phyloP scores from a whole-genome alignment of 2,329 filamentous ascomycete species.

The Furcasterigmium furcatum region DNA sequence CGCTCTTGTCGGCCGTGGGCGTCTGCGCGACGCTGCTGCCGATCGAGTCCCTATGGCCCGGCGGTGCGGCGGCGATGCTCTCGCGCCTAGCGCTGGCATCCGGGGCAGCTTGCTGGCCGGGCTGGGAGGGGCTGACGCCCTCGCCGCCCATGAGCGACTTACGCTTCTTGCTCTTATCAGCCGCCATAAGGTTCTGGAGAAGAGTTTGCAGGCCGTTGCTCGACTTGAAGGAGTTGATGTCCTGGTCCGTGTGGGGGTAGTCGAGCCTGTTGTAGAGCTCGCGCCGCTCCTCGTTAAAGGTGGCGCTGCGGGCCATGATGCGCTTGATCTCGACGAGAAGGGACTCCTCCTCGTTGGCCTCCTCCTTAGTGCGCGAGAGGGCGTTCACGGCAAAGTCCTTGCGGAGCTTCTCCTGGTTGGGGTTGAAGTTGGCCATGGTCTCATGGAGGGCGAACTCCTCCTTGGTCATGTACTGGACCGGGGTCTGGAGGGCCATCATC shows the following conservation, averaged over 20 bases:
- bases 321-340: conserved; percentile 87
- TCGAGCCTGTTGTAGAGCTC: conserved; percentile 87
- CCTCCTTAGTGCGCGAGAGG: conserved; percentile 76
- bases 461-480: conserved; percentile 81
- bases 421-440: conserved; percentile 82
- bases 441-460: conserved; percentile 81
- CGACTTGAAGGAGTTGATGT: conserved; percentile 75
- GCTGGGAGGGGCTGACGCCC: conserved; percentile 42
- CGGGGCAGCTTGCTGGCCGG: conserved; percentile 24
- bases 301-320: conserved; percentile 82
- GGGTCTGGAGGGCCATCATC: conserved; percentile 77
- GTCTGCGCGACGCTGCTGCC: conserved; percentile 24
- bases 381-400: conserved; percentile 83
- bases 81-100: conserved; percentile 41
- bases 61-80: conserved; percentile 45
- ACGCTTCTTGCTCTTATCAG: conserved; percentile 87
- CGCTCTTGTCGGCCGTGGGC: conserved; percentile 18
- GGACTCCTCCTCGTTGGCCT: conserved; percentile 88
- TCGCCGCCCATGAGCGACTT: conserved; percentile 66
- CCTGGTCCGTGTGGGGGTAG: conserved; percentile 67
- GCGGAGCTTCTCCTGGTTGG: conserved; percentile 71
- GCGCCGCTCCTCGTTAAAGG: conserved; percentile 81
- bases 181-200: conserved; percentile 75
- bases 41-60: conserved; percentile 24
- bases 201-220: conserved; percentile 77